These are phyloP conservation scores for Rutstroemia sydowiana DNA, from an alignment of 2,329 filamentous ascomycete species.

Conservation along the genomic window DNA sequence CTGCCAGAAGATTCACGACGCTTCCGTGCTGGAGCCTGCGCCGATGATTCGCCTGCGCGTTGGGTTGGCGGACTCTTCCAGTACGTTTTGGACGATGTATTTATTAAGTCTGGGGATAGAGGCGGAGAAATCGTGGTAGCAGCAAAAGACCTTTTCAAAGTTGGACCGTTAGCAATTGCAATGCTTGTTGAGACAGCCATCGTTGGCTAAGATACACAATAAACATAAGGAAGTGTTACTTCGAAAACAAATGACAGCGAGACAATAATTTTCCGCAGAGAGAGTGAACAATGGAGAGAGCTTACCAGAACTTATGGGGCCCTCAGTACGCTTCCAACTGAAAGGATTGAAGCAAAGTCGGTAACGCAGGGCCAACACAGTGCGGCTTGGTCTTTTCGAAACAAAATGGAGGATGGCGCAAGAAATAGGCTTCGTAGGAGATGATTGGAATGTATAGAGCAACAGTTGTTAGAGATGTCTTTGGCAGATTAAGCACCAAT, in stretches of 20 bases:
- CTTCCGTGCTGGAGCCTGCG: conserved; percentile 16
- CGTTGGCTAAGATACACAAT: neutral
- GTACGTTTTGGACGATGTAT: conserved; percentile 1
- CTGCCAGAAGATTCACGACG: conserved; percentile 8
- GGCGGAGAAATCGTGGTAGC: conserved; percentile 16
- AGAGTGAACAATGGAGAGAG: neutral
- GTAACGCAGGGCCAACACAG: conserved; percentile 2
- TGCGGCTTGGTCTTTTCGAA: neutral
- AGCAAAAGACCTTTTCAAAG: conserved; percentile 26
- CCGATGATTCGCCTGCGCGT: conserved; percentile 3
- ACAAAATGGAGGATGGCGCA: neutral
- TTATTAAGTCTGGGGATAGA: conserved; percentile 18
- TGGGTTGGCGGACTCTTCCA: conserved; percentile 1
- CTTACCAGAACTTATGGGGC: conserved; percentile 4
- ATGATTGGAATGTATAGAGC: conserved; percentile 7
- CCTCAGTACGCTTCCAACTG: neutral
- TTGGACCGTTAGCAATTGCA: conserved; percentile 26
- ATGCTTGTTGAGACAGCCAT: conserved; percentile 21
- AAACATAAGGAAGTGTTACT: neutral
- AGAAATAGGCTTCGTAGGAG: neutral
- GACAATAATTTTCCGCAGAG: neutral
- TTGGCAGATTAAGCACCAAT: neutral
- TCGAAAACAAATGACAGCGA: neutral
- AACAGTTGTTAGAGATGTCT: conserved; percentile 5
- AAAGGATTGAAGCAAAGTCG: neutral